phyloP scores from a whole-genome alignment of 306 rosid genomes.

The Dryas alaskensis region DNA sequence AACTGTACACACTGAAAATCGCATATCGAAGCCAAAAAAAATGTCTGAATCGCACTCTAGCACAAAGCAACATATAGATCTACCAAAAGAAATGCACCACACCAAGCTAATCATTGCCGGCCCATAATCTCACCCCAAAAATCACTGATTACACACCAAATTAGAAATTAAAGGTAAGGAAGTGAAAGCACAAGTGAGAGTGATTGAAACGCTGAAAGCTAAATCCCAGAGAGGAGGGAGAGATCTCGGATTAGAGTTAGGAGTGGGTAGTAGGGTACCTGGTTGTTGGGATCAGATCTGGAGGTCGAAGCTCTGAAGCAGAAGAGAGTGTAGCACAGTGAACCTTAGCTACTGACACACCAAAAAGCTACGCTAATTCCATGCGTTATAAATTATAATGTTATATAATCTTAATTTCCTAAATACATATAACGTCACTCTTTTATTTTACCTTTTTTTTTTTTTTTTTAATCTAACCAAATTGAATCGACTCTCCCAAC shows the following conservation, averaged over 20 bases:
- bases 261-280: constrained; percentile 19
- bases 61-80: constrained; percentile 27
- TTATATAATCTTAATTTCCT: too few species aligned
- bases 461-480: not conserved
- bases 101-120: not conserved
- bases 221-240: not conserved
- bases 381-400: not conserved
- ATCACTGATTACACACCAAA: not conserved
- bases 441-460: not conserved
- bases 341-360: not conserved
- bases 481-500: not conserved
- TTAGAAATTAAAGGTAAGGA: not conserved
- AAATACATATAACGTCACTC: not conserved
- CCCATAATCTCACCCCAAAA: not conserved
- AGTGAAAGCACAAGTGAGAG: constrained; percentile 5
- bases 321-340: not conserved
- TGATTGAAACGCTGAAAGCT: constrained; percentile 11
- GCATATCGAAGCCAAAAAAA: constrained; percentile 18
- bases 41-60: constrained; percentile 8
- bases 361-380: not conserved
- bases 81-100: constrained; percentile 2
- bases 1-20: not conserved
- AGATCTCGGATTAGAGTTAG: constrained; percentile 29
- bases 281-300: constrained; percentile 36
- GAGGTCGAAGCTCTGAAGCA: constrained; percentile 21